Base-by-base conservation (phyloP, 129 eudicot species). In the Escallonia herrerae region DNA sequence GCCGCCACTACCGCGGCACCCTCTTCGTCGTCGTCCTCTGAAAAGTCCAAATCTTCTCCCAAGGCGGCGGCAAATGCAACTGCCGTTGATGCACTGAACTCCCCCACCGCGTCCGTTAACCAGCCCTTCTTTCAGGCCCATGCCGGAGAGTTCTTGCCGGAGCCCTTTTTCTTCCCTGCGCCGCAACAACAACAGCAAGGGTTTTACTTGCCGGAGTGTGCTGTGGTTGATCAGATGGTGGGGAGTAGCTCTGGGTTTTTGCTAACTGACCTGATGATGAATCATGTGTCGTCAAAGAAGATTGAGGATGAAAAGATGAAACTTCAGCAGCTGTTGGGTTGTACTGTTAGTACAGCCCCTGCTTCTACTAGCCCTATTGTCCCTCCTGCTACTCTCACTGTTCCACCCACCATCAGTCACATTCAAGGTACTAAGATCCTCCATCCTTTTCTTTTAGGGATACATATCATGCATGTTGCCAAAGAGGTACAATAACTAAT, bases 71-170 rank as follows among this genome's bases (percentile, higher is more conserved):
- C 61, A 4, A 47, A 63, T 9, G 6, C 49, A 33, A 68, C 66
- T 54, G 58, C 72, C 4, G n/a, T 78, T 15, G 83, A 76, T 14
- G 52, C 66, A 37, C 12, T 71, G 42, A 84, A 79, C 60, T 87
- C 90, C 7, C 95, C 99, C 2, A 89, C 99, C 40, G 70, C 70
- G 48, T 90, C 95, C 0, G 93, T 86, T 15, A 90, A 90, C 86
- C 95, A 84, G 47, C 97, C 82, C 45, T 71, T 71, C 56, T 73
- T 65, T 65, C 66, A 73, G 33, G 68, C 62, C 14, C 40, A 51
- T 65, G 42, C 43, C 72, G 45, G 71, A 10, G 79, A 79, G 40
- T 82, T 84, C 82, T 33, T 81, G 72, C 76, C 83, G 14, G 91
- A 82, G 53, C 80, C 95, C 22, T 82, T 60, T 68, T 81, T 67